phyloP scores from a whole-genome alignment of 73 alveolate genomes.

The Tetrahymena borealis region DNA sequence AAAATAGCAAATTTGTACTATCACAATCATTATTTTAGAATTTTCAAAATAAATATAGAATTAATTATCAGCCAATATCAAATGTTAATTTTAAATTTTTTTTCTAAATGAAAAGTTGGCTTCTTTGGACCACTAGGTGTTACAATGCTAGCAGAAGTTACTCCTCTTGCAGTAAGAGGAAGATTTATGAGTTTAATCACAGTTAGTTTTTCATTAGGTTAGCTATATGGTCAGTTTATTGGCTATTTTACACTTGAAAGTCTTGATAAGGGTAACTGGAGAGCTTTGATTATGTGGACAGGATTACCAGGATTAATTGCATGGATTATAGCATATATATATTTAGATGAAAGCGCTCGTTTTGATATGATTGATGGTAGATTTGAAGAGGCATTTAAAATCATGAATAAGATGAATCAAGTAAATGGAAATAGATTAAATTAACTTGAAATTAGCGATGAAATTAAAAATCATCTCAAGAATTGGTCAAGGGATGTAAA shows the following conservation, averaged over 20 bases:
- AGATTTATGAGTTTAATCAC: slow-evolving; percentile 41
- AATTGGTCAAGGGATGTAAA: slow-evolving; percentile 28
- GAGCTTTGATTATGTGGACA: slow-evolving; percentile 31
- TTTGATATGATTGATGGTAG: slow-evolving; percentile 27
- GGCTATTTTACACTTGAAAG: slow-evolving; percentile 17
- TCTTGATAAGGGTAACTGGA: slow-evolving; percentile 44
- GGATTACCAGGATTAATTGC: slow-evolving; percentile 38
- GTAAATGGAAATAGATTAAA: not conserved
- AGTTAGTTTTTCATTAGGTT: slow-evolving; percentile 26
- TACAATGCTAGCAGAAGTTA: slow-evolving; percentile 20
- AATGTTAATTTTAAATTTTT: not conserved
- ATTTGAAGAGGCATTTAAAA: slow-evolving; percentile 10
- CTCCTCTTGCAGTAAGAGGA: slow-evolving; percentile 40
- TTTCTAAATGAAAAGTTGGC: slow-evolving; percentile 7
- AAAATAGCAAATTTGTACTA: too few species aligned
- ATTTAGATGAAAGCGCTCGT: slow-evolving; percentile 37
- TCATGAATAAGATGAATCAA: slow-evolving; percentile 7
- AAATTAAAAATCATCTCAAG: slow-evolving; percentile 10
- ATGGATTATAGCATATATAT: slow-evolving; percentile 20
- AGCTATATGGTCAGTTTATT: slow-evolving; percentile 25
- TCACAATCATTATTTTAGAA: too few species aligned
- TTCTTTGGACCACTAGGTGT: slow-evolving; percentile 43
- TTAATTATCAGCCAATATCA: not conserved
- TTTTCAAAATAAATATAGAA: not conserved
- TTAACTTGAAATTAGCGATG: slow-evolving; percentile 6